Base-by-base conservation (phyloP, 1,139 yeast genomes). In the Candida labiduridarum region DNA sequence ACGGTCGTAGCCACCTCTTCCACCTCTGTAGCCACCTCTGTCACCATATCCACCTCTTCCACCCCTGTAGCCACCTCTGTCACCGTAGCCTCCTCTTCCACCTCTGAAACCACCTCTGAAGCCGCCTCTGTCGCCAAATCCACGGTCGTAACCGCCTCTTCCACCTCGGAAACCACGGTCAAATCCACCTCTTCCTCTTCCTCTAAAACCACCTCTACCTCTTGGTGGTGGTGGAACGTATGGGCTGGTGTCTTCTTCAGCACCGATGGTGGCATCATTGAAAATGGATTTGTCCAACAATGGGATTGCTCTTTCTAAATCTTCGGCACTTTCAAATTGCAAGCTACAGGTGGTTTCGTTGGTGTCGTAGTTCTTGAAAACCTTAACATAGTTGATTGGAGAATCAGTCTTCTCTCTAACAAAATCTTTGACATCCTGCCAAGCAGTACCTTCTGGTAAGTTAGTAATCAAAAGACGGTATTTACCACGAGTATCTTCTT, bases 381-480 rank as follows among this genome's bases (percentile, higher is more conserved):
- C 89, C 69, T 85, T 84, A 59, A 89, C 88, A 68, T 85, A 87
- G 45, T 85, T 81, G 52, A 91, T 88, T 55, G 83, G 80, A 59
- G 79, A 69, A 57, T 80, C 82, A 61, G 83, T 78, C 63, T 83
- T 83, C 56, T 86, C 92, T 67, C 89, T 76, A 57, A 87, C 87
- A 62, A 84, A 83, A 71, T 87, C 95, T 71, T 87, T 87, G 65
- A 87, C 80, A 64, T 87, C 92, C 77, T 87, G 94, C 95, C 95
- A 87, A 49, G 90, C 85, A 51, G 89, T 79, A 55, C 85, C 85
- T 59, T 84, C 87, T 59, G 91, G 91, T 62, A 87, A 76, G 69
- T 83, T 83, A 58, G 81, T 70, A 36, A 87, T 80, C 64, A 84
- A 81, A 52, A 85, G 83, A 76, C 95, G 83, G 72, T 72, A 83